Evolutionary conservation across 495 filamentous ascomycete species (phyloP).

Genomic region (Penicillium canescens): DNA sequence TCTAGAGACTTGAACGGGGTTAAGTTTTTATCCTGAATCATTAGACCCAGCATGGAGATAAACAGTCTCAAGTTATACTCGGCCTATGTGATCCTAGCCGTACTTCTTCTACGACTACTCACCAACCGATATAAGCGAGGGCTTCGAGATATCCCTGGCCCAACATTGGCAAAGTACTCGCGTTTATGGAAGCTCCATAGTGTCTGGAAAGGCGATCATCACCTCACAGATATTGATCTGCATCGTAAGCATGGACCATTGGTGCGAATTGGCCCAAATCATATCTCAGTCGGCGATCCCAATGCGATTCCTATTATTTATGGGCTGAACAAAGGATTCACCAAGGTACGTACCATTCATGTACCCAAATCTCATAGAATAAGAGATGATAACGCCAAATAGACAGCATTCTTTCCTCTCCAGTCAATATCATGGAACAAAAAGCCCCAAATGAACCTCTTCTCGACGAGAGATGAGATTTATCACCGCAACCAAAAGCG

Average conservation of each 20-base stretch:
- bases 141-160: conserved; percentile 34
- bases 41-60: too few species aligned
- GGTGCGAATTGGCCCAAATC: conserved; percentile 42
- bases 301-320: conserved; percentile 39
- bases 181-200: conserved; percentile 35
- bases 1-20: too few species aligned
- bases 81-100: not conserved
- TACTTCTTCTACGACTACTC: conserved; percentile 5
- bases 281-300: conserved; percentile 39
- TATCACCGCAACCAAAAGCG: conserved; percentile 32
- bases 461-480: conserved; percentile 26
- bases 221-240: conserved; percentile 29
- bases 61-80: not conserved
- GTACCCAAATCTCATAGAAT: not conserved
- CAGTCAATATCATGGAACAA: conserved; percentile 33
- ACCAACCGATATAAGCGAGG: conserved; percentile 13
- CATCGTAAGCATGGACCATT: conserved; percentile 41
- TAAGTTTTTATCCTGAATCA: too few species aligned
- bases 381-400: not conserved
- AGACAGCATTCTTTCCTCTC: conserved; percentile 47
- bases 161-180: conserved; percentile 32
- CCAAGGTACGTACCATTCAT: conserved; percentile 28
- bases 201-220: conserved; percentile 35
- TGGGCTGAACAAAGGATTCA: conserved; percentile 35
- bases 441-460: conserved; percentile 35